Percentiles rank a stretch among this genome's conserved stretches.
Evolutionary conservation across 2,329 filamentous ascomycete species (phyloP).

Genomic region (Clonostachys rosea): DNA sequence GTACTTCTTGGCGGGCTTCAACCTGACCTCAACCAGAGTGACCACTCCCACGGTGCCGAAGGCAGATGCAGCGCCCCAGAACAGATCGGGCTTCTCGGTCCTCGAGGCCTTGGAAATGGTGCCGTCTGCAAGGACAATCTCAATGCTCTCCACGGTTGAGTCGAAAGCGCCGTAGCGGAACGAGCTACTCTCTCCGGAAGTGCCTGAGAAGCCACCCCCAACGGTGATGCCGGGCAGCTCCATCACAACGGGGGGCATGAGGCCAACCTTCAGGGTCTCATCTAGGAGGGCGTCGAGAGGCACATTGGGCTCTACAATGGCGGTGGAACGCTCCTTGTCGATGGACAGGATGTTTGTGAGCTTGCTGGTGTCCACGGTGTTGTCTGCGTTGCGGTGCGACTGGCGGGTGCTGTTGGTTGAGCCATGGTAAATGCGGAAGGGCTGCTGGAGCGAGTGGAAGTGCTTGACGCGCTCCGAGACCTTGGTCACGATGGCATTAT

Average conservation of each 20-base stretch:
- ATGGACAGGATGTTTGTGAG: constrained; percentile 60
- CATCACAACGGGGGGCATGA: constrained; percentile 64
- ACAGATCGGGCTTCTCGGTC: constrained; percentile 51
- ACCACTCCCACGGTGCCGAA: constrained; percentile 65
- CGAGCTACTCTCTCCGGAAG: constrained; percentile 63
- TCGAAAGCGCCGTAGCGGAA: constrained; percentile 66
- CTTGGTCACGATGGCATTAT: constrained; percentile 33
- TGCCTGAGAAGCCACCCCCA: constrained; percentile 64
- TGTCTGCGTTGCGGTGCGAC: constrained; percentile 38
- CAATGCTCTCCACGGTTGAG: constrained; percentile 53
- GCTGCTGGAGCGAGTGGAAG: constrained; percentile 36
- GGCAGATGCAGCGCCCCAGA: constrained; percentile 59
- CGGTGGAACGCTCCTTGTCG: constrained; percentile 46
- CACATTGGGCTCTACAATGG: constrained; percentile 66
- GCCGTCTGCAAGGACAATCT: constrained; percentile 62
- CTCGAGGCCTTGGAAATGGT: constrained; percentile 49
- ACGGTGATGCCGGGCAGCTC: constrained; percentile 71
- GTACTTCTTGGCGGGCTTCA: constrained; percentile 47
- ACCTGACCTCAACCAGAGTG: constrained; percentile 56
- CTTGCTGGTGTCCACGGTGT: constrained; percentile 62
- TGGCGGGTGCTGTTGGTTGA: constrained; percentile 72
- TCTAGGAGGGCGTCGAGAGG: constrained; percentile 61
- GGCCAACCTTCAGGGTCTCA: constrained; percentile 46
- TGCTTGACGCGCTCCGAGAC: constrained; percentile 36
- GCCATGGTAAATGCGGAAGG: constrained; percentile 74